Evolutionary conservation across 2,329 filamentous ascomycete species (phyloP).

Genomic region (Penicillium glabrum): DNA sequence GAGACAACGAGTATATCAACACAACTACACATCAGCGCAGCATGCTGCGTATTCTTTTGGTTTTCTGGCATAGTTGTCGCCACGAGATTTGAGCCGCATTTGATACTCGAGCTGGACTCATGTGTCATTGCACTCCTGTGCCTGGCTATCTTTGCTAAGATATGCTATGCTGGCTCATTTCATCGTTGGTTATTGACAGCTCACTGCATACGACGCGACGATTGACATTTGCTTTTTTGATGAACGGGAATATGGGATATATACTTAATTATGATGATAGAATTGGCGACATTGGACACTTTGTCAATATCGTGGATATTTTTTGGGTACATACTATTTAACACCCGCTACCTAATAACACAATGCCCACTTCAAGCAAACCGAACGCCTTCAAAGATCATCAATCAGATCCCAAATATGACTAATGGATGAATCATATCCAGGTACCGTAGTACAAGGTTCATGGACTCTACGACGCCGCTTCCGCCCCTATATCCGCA

Average conservation of each 20-base stretch:
- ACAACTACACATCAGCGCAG: background rate
- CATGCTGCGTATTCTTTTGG: background rate
- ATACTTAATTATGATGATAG: constrained; percentile 1
- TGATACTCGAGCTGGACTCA: constrained; percentile 18
- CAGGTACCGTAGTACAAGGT: background rate
- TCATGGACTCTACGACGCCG: too few relatives aligned
- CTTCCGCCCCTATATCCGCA: too few relatives aligned
- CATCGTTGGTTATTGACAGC: background rate
- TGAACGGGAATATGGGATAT: constrained; percentile 30
- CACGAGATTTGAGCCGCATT: background rate
- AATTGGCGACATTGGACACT: background rate
- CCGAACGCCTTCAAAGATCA: background rate
- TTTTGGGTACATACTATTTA: background rate
- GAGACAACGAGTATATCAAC: background rate
- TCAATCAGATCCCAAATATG: background rate
- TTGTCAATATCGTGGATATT: background rate
- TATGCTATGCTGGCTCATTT: background rate
- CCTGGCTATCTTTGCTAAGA: background rate
- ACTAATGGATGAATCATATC: background rate
- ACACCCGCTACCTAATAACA: background rate
- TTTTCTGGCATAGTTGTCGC: background rate
- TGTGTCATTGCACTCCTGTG: background rate
- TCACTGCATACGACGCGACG: constrained; percentile 17
- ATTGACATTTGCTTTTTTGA: background rate
- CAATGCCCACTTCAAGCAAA: background rate